Evolutionary conservation across 306 rosid species (phyloP), one percentile per base, ranked within the genome.

Genomic region (Medicago truncatula): DNA sequence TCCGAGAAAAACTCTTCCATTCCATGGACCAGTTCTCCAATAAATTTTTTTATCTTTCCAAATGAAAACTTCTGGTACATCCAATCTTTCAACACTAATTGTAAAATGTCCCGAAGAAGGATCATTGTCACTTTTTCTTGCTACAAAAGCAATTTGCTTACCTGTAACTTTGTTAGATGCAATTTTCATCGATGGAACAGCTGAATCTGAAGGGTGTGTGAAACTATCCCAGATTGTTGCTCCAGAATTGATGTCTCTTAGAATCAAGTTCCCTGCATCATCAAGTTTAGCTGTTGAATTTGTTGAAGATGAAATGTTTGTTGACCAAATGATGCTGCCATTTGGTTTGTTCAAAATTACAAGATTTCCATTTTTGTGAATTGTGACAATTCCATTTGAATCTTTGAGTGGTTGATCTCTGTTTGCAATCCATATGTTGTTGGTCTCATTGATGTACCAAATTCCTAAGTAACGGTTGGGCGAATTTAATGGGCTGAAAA

Each of bases 11-110:
- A 61, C 34, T 18, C 68, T 61, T 54, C 85, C 75, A n/a, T 86
- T 83, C 89, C 89, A 86, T 12, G 89, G 87, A 46, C 87, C 89
- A 14, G 80, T 77, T 34, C 87, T 76, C 83, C 84, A 86, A 58
- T 78, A 70, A 12, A 79, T 79, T 0, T 0, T 75, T 50, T 69
- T 70, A 15, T 81, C 66, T 13, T 12, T 2, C 87, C 83, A 81
- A 10, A 83, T 17, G 9, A 80, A 78, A 13, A 60, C 63, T 41
- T 86, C 82, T 3, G 78, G 80, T 1, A 52, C 69, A 36, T 25
- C 79, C 7, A 7, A 21, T 1, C 58, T 23, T 9, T 78, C 64
- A 7, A 86, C 50, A 16, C 77, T 64, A 9, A 31, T 39, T 0
- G 82, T 60, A 58, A 69, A 75, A 39, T 70, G 49, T 16, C 84